phyloP scores from a whole-genome alignment of 208 protist species.

The Crithidia bombi region DNA sequence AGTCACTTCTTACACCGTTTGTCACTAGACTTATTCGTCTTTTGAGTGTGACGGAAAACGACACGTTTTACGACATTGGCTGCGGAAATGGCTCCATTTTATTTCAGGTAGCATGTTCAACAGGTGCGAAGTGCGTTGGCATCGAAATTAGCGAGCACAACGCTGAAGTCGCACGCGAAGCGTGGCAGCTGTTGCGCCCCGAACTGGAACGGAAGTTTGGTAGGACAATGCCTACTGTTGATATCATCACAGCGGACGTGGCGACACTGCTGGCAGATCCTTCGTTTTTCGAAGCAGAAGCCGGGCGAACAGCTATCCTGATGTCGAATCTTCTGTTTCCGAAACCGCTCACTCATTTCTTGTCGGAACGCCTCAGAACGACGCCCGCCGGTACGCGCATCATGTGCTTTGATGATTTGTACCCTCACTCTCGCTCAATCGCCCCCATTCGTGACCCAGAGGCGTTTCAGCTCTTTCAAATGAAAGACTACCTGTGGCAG shows the following conservation, averaged over 20 bases:
- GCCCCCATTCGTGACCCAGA: constrained; percentile 69
- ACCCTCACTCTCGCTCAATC: constrained; percentile 69
- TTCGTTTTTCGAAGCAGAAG: constrained; percentile 48
- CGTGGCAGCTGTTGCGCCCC: constrained; percentile 49
- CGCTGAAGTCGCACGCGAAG: constrained; percentile 58
- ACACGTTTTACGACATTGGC: constrained; percentile 84
- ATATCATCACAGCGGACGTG: constrained; percentile 76
- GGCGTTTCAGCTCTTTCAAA: constrained; percentile 77
- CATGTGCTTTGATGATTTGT: constrained; percentile 83
- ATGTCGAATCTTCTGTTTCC: constrained; percentile 84
- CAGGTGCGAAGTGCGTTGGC: constrained; percentile 77
- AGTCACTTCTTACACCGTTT: constrained; percentile 85
- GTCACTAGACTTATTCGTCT: constrained; percentile 66
- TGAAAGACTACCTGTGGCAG: constrained; percentile 83
- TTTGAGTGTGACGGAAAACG: constrained; percentile 42
- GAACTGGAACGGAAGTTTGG: constrained; percentile 45
- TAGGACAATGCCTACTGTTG: constrained; percentile 56
- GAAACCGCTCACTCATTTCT: constrained; percentile 69
- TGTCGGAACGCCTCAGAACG: constrained; percentile 69
- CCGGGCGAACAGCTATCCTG: constrained; percentile 61
- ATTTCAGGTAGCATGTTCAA: constrained; percentile 80
- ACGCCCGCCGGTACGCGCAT: constrained; percentile 63
- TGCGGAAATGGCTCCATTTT: constrained; percentile 86
- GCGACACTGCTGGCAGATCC: constrained; percentile 46
- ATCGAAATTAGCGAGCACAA: constrained; percentile 80